Conservation (phyloP, 257 asterid genomes). For the Buddleja alternifolia region DNA sequence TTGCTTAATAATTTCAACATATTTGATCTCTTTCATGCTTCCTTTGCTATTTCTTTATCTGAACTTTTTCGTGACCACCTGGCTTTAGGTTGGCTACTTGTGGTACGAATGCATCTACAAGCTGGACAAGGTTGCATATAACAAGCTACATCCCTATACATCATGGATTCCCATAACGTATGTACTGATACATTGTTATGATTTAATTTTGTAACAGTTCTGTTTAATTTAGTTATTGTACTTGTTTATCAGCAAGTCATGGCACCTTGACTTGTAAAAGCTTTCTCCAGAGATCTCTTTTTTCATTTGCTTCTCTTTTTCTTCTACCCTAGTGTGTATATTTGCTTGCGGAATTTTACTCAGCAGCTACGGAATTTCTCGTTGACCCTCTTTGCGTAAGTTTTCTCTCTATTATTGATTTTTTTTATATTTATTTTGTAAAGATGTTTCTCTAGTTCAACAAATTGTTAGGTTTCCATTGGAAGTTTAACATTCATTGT, state of each 20-base stretch:
- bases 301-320: constrained; percentile 30
- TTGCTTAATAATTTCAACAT: constrained; percentile 16
- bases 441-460: constrained; percentile 7
- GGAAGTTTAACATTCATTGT: background rate
- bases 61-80: constrained; percentile 14
- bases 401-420: background rate
- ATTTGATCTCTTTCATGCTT: background rate
- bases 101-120: constrained; percentile 92
- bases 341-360: constrained; percentile 83
- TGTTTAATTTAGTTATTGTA: background rate
- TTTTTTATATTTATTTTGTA: background rate
- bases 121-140: constrained; percentile 87
- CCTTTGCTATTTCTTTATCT: constrained; percentile 10
- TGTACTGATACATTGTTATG: constrained; percentile 29
- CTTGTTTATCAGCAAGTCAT: constrained; percentile 2
- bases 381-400: constrained; percentile 94
- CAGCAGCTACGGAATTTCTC: constrained; percentile 84
- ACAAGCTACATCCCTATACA: constrained; percentile 96
- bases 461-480: constrained; percentile 6
- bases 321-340: constrained; percentile 65
- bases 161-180: constrained; percentile 99
- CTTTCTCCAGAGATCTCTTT: constrained; percentile 10
- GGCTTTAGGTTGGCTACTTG: constrained; percentile 59
- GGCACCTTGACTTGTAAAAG: constrained; percentile 1
- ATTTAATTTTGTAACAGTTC: background rate